Evolutionary conservation across 1,139 yeast genomes (phyloP).

Genomic region (Yamadazyma oceani): DNA sequence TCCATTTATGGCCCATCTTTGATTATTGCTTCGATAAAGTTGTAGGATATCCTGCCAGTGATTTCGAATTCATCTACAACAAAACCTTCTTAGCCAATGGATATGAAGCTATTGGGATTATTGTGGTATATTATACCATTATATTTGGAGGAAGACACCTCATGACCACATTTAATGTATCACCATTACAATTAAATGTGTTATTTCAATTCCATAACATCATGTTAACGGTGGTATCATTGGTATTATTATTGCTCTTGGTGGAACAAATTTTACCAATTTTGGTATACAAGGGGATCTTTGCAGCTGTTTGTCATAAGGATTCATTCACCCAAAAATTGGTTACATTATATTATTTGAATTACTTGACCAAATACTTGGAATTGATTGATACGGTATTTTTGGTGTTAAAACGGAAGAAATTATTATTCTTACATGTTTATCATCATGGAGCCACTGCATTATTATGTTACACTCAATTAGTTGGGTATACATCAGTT

Average conservation of each 20-base stretch:
- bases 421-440: slow-evolving; percentile 85
- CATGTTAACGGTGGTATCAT: slow-evolving; percentile 68
- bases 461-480: slow-evolving; percentile 88
- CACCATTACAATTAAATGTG: slow-evolving; percentile 69
- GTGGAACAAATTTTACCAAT: slow-evolving; percentile 88
- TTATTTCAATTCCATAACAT: slow-evolving; percentile 73
- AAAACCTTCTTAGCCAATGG: slow-evolving; percentile 70
- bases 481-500: slow-evolving; percentile 85
- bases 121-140: slow-evolving; percentile 70
- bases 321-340: slow-evolving; percentile 84
- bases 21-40: slow-evolving; percentile 51
- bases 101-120: slow-evolving; percentile 61
- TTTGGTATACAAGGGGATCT: slow-evolving; percentile 70
- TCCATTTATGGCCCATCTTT: slow-evolving; percentile 87
- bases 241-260: slow-evolving; percentile 63
- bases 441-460: slow-evolving; percentile 99
- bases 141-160: slow-evolving; percentile 76
- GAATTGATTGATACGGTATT: slow-evolving; percentile 93
- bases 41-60: slow-evolving; percentile 67
- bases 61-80: slow-evolving; percentile 68
- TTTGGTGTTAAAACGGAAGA: slow-evolving; percentile 88
- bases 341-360: slow-evolving; percentile 79
- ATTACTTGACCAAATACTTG: slow-evolving; percentile 72
- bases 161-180: slow-evolving; percentile 47
- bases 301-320: slow-evolving; percentile 80